A percentile compares a stretch with the other conserved stretches of the same genome.
phyloP scores from a whole-genome alignment of 208 protist genomes.

The Willaertia magna region DNA sequence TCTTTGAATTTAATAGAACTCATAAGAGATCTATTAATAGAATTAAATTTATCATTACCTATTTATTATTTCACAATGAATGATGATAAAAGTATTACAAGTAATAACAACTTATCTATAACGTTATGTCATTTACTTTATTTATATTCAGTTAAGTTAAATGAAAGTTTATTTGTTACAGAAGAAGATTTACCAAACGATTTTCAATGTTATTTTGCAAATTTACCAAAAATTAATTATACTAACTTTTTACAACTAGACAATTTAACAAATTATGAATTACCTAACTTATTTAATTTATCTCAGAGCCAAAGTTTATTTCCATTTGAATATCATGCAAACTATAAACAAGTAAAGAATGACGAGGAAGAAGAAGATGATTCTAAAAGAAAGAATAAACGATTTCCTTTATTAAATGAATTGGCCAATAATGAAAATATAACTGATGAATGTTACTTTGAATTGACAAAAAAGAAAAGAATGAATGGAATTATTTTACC shows the following conservation, averaged over 20 bases:
- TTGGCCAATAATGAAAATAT: neutral
- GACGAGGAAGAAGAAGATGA: neutral
- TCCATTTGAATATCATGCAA: neutral
- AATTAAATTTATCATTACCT: neutral
- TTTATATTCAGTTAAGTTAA: neutral
- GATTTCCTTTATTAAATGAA: neutral
- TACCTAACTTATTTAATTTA: neutral
- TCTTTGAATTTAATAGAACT: neutral
- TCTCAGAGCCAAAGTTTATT: neutral
- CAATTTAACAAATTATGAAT: neutral
- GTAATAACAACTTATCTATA: too few relatives aligned
- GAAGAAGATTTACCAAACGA: neutral
- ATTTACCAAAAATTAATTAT: neutral
- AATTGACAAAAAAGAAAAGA: neutral
- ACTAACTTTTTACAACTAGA: neutral
- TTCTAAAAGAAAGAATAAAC: too few relatives aligned
- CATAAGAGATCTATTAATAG: neutral
- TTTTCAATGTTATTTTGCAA: neutral
- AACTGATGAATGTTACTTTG: neutral
- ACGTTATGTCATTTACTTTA: neutral
- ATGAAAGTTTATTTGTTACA: neutral
- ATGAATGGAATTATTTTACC: neutral
- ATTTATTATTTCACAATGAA: neutral
- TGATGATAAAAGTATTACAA: neutral
- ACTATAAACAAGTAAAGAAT: neutral